Evolutionary conservation across 148 eudicot species (phyloP), one percentile per base, ranked within the genome.

Genomic region (Cornus kousa): DNA sequence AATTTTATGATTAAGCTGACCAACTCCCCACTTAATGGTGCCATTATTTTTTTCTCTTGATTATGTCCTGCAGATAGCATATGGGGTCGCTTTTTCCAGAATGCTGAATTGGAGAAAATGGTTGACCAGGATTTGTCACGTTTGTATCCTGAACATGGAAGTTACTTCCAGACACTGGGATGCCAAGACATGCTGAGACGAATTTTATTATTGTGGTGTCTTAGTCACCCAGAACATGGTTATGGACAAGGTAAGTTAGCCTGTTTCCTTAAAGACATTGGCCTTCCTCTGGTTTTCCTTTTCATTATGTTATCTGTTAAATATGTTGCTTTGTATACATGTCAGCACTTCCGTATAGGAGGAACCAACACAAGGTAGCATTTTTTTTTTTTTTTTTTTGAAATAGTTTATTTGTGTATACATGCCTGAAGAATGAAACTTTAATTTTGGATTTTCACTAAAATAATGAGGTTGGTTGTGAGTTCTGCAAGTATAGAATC

Each of bases 91-190:
- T 96, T 91, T 77, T 96, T 96, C 68, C 94, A 87, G 73, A 93
- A 91, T 85, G 99, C 99, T 46, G 99, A 96, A 85, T 82, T 96
- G 87, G 98, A 96, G 73, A 87, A 88, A 81, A 88, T 93, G 97
- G 89, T 96, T 60, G 97, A 96, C 89, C 95, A 92, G 83, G 99
- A 96, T 90, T 86, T 96, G 83, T 89, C 99, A 66, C 98, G 99
- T 74, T 83, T 96, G 74, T 96, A 96, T 85, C 99, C 99, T 71
- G 99, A 96, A 81, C 93, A 90, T 83, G 94, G 93, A 70, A 92
- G 94, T 80, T 96, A 92, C 80, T 96, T 96, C 83, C 99, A 96
- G 82, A 92, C 99, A 35, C 85, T 87, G 31, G 98, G 86, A 84
- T 93, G 95, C 80, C 99, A 96, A 87, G 90, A 85, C 86, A 88